These are phyloP conservation scores for Pseudomassariella vexata DNA, from an alignment of 2,329 filamentous ascomycete species.

Conservation along the genomic window DNA sequence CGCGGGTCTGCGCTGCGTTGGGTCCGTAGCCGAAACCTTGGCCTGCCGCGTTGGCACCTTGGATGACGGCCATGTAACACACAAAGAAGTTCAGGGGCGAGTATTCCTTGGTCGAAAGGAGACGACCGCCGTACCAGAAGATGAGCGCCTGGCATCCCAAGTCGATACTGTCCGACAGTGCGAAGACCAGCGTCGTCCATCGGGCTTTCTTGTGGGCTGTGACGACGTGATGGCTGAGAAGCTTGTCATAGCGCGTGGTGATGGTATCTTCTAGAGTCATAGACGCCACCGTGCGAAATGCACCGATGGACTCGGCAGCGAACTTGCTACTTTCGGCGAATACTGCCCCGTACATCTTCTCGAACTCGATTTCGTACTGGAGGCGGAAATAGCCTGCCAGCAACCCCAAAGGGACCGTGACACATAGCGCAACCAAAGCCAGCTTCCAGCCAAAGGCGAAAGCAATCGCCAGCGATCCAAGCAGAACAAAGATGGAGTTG, in stretches of 20 bases:
- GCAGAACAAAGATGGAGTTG: slow-evolving; percentile 49
- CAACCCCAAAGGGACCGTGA: slow-evolving; percentile 47
- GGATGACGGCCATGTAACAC: slow-evolving; percentile 60
- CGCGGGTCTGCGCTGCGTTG: slow-evolving; percentile 55
- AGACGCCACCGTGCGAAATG: slow-evolving; percentile 66
- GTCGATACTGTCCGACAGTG: slow-evolving; percentile 61
- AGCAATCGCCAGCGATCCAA: slow-evolving; percentile 59
- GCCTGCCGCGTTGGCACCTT: slow-evolving; percentile 62
- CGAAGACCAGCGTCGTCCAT: slow-evolving; percentile 60
- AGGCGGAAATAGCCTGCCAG: slow-evolving; percentile 44
- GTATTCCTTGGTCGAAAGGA: slow-evolving; percentile 48
- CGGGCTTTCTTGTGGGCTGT: slow-evolving; percentile 56
- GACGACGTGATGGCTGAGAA: slow-evolving; percentile 54
- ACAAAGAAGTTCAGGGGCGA: slow-evolving; percentile 42
- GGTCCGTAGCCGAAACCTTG: slow-evolving; percentile 63
- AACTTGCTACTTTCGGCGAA: slow-evolving; percentile 70
- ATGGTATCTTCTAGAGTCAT: slow-evolving; percentile 66
- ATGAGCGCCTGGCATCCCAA: slow-evolving; percentile 58
- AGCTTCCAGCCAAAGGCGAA: slow-evolving; percentile 76
- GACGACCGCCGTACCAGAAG: slow-evolving; percentile 61
- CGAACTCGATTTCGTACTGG: slow-evolving; percentile 59
- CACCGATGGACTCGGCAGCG: slow-evolving; percentile 67
- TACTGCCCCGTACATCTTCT: slow-evolving; percentile 60
- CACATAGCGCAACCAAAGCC: slow-evolving; percentile 59
- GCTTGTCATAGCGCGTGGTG: slow-evolving; percentile 50